Conservation (phyloP, 495 filamentous ascomycete species). For the Penicillium lagena region DNA sequence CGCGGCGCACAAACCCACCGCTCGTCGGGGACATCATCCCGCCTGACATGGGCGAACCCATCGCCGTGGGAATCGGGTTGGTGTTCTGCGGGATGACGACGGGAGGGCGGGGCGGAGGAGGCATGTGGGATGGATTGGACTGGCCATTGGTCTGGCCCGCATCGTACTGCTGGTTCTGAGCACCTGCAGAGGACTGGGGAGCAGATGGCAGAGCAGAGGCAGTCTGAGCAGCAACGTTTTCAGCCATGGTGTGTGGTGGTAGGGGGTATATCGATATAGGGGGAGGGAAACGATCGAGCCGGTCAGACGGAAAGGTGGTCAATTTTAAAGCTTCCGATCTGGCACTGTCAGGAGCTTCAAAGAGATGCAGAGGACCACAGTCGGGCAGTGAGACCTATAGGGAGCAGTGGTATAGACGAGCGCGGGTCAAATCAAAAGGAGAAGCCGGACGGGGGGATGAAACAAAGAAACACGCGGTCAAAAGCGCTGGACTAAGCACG, state of each 20-base stretch:
- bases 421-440: slow-evolving; percentile 2
- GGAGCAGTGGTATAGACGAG: slow-evolving; percentile 8
- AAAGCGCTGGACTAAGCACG: background rate
- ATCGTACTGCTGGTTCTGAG: slow-evolving; percentile 66
- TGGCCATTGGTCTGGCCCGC: slow-evolving; percentile 58
- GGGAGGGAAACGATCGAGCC: slow-evolving; percentile 11
- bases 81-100: slow-evolving; percentile 93
- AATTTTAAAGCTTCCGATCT: slow-evolving; percentile 8
- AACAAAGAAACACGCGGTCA: slow-evolving; percentile 5
- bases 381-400: slow-evolving; percentile 3
- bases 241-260: slow-evolving; percentile 53
- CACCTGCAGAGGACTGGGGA: slow-evolving; percentile 59
- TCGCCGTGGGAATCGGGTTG: slow-evolving; percentile 90
- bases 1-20: slow-evolving; percentile 79
- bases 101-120: slow-evolving; percentile 81
- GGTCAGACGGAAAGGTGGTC: slow-evolving; percentile 11
- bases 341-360: slow-evolving; percentile 4
- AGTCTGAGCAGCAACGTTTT: slow-evolving; percentile 50
- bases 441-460: slow-evolving; percentile 1
- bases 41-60: slow-evolving; percentile 77
- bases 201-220: slow-evolving; percentile 55
- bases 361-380: slow-evolving; percentile 8
- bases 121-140: slow-evolving; percentile 69
- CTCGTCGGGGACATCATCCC: slow-evolving; percentile 78
- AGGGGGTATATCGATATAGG: slow-evolving; percentile 11